Evolutionary conservation across 2,329 filamentous ascomycete genomes (phyloP), one percentile per base, ranked within the genome.

Genomic region (Plenodomus tracheiphilus): DNA sequence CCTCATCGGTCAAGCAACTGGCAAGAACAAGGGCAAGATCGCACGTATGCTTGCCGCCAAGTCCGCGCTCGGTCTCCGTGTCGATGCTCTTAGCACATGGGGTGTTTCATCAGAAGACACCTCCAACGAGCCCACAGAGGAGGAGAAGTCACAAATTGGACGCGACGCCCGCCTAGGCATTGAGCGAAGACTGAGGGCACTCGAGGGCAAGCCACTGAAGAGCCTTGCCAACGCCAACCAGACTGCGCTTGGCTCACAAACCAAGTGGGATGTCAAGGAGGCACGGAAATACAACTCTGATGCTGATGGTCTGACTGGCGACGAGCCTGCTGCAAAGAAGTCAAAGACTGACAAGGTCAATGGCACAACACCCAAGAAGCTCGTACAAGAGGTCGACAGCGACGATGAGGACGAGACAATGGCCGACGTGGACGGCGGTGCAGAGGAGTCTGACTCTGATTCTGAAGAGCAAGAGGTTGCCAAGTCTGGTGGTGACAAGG

Each of bases 21-120:
- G 94, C 67, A 93, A 91, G 80, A 97, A 97, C 81, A 99, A 99
- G 86, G 94, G 94, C 66, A 99, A 99, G 82, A 96, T 99, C 69
- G 94, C 94, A 36, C 90, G 94, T 82, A 91, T 96, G 81, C 83
- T 99, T 53, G 89, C 94, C 41, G 88, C 93, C 62, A 97, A 97
- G 81, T 86, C 93, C 39, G 91, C 94, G 20, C 84, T 99, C 42
- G 92, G 92, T 80, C 81, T 97, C 41, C 91, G 94, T 76, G 89
- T 96, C 41, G 94, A 99, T 74, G 91, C 94, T 21, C 82, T 95
- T 38, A 85, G 86, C 45, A 88, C 92, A 56, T 91, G 88, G 80
- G 83, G 83, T 55, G 81, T 82, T 39, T 84, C 87, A 48, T 84
- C 84, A 51, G 69, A 69, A 40, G 65, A 66, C 45, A 63, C 62